phyloP scores from a whole-genome alignment of 164 flowering plant species.

The Vitis rupestris region DNA sequence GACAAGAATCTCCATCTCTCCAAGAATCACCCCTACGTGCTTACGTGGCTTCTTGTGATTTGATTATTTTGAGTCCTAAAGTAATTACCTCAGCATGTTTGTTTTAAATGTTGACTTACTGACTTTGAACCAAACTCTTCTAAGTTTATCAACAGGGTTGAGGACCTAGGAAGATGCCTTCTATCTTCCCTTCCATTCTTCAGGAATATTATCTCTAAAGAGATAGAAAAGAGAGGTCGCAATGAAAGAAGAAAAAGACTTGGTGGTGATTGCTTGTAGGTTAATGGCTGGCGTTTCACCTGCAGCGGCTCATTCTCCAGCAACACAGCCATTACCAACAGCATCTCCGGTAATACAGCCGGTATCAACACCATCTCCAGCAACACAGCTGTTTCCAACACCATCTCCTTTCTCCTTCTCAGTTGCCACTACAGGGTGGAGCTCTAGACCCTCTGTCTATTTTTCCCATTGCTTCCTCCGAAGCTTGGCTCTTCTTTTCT shows the following conservation, averaged over 20 bases:
- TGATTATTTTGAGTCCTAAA: no score
- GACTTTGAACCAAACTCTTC: no score
- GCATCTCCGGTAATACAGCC: no score
- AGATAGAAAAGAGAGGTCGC: not conserved
- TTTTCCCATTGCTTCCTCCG: slow-evolving; percentile 29
- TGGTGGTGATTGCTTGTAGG: slow-evolving; percentile 7
- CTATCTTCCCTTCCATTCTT: no score
- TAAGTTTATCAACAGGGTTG: no score
- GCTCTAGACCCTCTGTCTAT: slow-evolving; percentile 27
- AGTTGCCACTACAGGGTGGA: slow-evolving; percentile 32
- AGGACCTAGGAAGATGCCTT: no score
- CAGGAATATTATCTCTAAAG: no score
- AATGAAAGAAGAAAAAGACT: slow-evolving; percentile 2
- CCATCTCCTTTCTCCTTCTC: slow-evolving; percentile 47
- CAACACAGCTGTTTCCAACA: slow-evolving; percentile 26
- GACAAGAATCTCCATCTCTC: not conserved
- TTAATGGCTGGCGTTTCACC: slow-evolving; percentile 28
- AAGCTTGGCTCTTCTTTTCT: slow-evolving; percentile 32
- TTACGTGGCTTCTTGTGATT: no score
- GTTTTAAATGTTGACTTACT: no score
- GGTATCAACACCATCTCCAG: slow-evolving; percentile 4
- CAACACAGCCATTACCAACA: no score
- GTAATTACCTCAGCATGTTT: no score
- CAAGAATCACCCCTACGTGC: no score
- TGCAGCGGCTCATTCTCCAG: not conserved